These are phyloP conservation scores for Phytophthora sojae DNA, from an alignment of 352 stramenopile species.

Conservation along the genomic window DNA sequence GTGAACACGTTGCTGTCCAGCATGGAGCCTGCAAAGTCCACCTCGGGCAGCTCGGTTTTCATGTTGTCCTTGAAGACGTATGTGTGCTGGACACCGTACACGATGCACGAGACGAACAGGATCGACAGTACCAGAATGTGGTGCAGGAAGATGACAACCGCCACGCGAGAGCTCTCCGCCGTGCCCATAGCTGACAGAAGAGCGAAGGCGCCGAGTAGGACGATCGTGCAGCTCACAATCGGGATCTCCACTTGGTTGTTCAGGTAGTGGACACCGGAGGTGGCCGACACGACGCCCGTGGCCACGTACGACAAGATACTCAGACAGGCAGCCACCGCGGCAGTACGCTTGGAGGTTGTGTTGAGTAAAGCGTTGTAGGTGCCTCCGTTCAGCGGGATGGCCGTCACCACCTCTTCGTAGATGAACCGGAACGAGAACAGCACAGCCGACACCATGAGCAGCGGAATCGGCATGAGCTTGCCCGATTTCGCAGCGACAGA, in stretches of 20 bases:
- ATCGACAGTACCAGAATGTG: conserved; percentile 76
- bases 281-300: conserved; percentile 71
- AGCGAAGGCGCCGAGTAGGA: conserved; percentile 80
- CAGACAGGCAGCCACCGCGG: conserved; percentile 79
- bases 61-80: conserved; percentile 75
- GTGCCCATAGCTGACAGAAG: conserved; percentile 78
- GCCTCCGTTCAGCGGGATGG: conserved; percentile 88
- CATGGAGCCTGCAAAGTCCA: conserved; percentile 61
- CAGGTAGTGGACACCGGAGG: conserved; percentile 84
- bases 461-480: conserved; percentile 80
- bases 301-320: conserved; percentile 92
- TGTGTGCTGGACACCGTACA: conserved; percentile 67
- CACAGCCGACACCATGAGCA: conserved; percentile 73
- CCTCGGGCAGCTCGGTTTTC: conserved; percentile 52
- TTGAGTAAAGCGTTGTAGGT: conserved; percentile 92
- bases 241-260: conserved; percentile 65
- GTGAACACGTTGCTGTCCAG: conserved; percentile 50
- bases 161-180: conserved; percentile 77
- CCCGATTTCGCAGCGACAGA: conserved; percentile 55
- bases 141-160: conserved; percentile 84
- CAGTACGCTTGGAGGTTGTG: conserved; percentile 87
- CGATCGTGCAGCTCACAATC: conserved; percentile 45
- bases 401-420: conserved; percentile 89
- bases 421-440: conserved; percentile 76
- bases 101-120: conserved; percentile 53